These are phyloP conservation scores for Aspergillus nanangensis DNA, from an alignment of 495 filamentous ascomycete species.

Conservation along the genomic window DNA sequence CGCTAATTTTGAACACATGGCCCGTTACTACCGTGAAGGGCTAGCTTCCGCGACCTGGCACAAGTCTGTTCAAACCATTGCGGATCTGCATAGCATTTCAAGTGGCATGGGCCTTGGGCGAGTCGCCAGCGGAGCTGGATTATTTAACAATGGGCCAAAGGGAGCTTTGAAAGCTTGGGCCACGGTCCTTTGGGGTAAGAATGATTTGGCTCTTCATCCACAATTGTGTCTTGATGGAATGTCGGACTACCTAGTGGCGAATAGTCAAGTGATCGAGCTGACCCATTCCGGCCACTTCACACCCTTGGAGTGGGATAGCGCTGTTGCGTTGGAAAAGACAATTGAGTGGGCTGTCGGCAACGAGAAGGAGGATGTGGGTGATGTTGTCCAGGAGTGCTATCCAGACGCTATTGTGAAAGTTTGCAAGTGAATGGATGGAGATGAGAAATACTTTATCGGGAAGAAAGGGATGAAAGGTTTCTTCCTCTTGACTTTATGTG, in stretches of 20 bases:
- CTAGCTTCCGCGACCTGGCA: conserved; percentile 34
- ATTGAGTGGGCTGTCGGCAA: conserved; percentile 36
- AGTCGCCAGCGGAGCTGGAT: conserved; percentile 31
- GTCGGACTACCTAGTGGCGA: conserved; percentile 31
- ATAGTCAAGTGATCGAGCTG: conserved; percentile 39
- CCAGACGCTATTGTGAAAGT: conserved; percentile 27
- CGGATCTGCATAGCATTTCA: conserved; percentile 36
- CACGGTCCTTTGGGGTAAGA: conserved; percentile 50
- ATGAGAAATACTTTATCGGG: too few relatives aligned
- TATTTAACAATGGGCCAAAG: conserved; percentile 42
- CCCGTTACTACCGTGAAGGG: conserved; percentile 46
- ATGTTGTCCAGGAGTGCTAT: conserved; percentile 24
- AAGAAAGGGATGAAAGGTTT: too few relatives aligned
- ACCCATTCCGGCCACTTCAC: conserved; percentile 39
- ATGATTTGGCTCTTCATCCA: conserved; percentile 36
- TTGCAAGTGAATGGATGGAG: conserved; percentile 26
- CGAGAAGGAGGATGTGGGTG: conserved; percentile 30
- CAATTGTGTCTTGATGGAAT: conserved; percentile 41
- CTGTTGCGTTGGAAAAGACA: conserved; percentile 25
- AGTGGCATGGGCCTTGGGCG: conserved; percentile 18
- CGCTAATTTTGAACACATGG: conserved; percentile 39
- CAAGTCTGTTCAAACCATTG: conserved; percentile 45
- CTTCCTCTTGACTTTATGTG: too few relatives aligned
- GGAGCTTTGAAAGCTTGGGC: conserved; percentile 42
- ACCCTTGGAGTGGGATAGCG: conserved; percentile 36